Conservation (phyloP, 495 filamentous ascomycete genomes). For the Talaromyces trachyspermus region DNA sequence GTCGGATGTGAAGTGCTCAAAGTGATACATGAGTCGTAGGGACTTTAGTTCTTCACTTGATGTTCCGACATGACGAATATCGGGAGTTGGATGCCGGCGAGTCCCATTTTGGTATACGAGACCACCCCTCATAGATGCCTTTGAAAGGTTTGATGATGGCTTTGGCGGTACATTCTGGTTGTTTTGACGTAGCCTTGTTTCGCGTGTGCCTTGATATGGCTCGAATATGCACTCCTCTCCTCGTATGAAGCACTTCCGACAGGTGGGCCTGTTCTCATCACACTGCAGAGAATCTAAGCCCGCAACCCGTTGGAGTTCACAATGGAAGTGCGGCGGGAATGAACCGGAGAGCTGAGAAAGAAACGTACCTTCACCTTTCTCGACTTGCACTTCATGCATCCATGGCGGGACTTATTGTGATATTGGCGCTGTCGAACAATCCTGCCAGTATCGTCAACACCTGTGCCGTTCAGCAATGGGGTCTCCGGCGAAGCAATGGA, state of each 20-base stretch:
- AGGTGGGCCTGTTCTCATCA: background rate
- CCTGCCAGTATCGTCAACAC: background rate
- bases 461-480: background rate
- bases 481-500: background rate
- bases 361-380: conserved; percentile 1
- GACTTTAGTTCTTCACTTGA: background rate
- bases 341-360: background rate
- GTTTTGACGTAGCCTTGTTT: background rate
- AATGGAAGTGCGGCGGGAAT: too few species aligned
- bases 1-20: conserved; percentile 2
- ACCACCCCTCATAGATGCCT: background rate
- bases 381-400: conserved; percentile 2
- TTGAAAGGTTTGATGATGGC: background rate
- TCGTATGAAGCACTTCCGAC: background rate
- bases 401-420: background rate
- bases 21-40: conserved; percentile 2
- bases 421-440: conserved; percentile 1
- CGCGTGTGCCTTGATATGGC: background rate
- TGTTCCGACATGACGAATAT: background rate
- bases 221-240: background rate
- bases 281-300: background rate
- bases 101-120: background rate
- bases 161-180: background rate
- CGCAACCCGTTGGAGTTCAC: background rate
- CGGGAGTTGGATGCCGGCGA: background rate